Evolutionary conservation across 2,329 filamentous ascomycete species (phyloP).

Genomic region (Tolypocladium inflatum): DNA sequence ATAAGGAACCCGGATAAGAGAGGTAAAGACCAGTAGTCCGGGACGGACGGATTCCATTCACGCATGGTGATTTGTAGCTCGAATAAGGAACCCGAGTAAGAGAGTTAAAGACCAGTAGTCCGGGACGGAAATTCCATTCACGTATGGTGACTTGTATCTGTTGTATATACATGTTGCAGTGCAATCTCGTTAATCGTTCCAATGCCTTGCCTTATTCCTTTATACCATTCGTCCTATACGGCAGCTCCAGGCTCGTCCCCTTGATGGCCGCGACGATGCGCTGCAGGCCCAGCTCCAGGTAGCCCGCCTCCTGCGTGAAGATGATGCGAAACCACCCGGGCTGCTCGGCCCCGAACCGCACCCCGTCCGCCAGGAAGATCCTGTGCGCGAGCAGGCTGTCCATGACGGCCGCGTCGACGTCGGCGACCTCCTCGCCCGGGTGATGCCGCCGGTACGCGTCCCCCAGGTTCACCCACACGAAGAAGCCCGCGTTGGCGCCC

Average conservation of each 20-base stretch:
- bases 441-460: slow-evolving; percentile 14
- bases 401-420: slow-evolving; percentile 16
- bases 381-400: slow-evolving; percentile 17
- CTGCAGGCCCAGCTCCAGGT: slow-evolving; percentile 18
- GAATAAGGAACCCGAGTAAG: too few relatives aligned
- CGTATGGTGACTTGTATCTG: too few relatives aligned
- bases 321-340: slow-evolving; percentile 29
- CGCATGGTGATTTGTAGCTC: too few relatives aligned
- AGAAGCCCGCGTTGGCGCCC: slow-evolving; percentile 43
- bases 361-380: slow-evolving; percentile 26
- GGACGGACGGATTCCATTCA: too few relatives aligned
- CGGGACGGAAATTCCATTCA: too few relatives aligned
- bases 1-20: too few relatives aligned
- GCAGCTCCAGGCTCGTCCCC: neutral
- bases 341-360: slow-evolving; percentile 26
- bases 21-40: too few relatives aligned
- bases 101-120: too few relatives aligned
- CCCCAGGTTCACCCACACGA: slow-evolving; percentile 42
- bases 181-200: too few relatives aligned
- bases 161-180: too few relatives aligned
- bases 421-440: slow-evolving; percentile 3
- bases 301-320: slow-evolving; percentile 21
- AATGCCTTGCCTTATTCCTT: too few relatives aligned
- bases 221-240: neutral
- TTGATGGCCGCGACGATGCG: slow-evolving; percentile 2